These are phyloP conservation scores for Penicillium capsulatum DNA, from an alignment of 2,329 filamentous ascomycete species.

Conservation along the genomic window DNA sequence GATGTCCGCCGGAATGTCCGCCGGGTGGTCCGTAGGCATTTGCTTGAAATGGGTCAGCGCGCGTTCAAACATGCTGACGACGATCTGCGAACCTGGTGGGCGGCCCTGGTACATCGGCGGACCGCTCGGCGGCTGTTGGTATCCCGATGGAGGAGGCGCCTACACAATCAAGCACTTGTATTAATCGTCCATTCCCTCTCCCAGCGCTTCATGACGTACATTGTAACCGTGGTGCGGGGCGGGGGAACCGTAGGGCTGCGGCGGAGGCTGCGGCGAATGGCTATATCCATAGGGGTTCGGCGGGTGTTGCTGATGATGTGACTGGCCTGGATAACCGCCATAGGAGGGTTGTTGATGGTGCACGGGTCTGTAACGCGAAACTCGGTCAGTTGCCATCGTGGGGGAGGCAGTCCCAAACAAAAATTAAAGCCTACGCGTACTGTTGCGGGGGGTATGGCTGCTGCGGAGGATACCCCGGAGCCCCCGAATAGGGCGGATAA, in stretches of 20 bases:
- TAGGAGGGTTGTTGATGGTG: conserved; percentile 34
- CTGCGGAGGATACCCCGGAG: conserved; percentile 54
- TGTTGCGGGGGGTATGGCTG: conserved; percentile 39
- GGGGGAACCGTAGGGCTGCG: conserved; percentile 30
- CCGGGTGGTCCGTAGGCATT: conserved; percentile 16
- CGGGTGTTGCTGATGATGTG: conserved; percentile 41
- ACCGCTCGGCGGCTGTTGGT: conserved; percentile 35
- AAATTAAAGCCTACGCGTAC: conserved; percentile 36
- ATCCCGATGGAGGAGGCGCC: conserved; percentile 28
- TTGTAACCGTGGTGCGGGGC: conserved; percentile 35
- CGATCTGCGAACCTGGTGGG: conserved; percentile 31
- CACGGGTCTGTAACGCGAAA: conserved; percentile 27
- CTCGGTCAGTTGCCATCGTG: background rate
- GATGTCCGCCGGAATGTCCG: conserved; percentile 35
- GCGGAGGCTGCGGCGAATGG: conserved; percentile 40
- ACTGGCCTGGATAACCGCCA: conserved; percentile 38
- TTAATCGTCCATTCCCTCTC: background rate
- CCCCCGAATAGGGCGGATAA: conserved; percentile 57
- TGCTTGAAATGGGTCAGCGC: conserved; percentile 3
- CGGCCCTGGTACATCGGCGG: conserved; percentile 40
- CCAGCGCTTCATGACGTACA: conserved; percentile 23
- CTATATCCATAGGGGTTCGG: conserved; percentile 42
- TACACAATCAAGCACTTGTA: conserved; percentile 11
- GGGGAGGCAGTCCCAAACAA: conserved; percentile 1
- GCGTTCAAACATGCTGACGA: background rate